A percentile compares a stretch with the other conserved stretches of the same genome.
Conservation (phyloP, 2,329 filamentous ascomycete species). For the Pseudophaeomoniella oleicola region DNA sequence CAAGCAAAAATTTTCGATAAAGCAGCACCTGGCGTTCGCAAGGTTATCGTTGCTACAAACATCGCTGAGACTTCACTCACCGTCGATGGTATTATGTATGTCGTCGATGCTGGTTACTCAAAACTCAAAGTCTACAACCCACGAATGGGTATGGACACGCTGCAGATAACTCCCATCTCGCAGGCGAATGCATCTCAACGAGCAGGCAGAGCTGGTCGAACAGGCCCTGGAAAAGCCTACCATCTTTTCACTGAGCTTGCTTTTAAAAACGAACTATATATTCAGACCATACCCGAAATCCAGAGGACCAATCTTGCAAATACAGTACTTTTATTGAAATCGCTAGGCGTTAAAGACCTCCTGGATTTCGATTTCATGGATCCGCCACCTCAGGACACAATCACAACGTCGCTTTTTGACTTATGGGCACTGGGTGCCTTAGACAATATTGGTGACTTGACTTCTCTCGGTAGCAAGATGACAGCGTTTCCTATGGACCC, state of each 20-base stretch:
- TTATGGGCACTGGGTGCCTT: constrained; percentile 90
- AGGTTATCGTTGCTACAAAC: constrained; percentile 96
- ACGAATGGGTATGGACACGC: constrained; percentile 97
- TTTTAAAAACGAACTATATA: constrained; percentile 89
- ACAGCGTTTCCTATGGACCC: constrained; percentile 98
- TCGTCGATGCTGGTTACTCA: constrained; percentile 89
- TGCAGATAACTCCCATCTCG: constrained; percentile 94
- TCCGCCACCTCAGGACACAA: constrained; percentile 91
- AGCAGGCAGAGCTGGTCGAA: constrained; percentile 83
- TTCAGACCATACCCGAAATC: constrained; percentile 94
- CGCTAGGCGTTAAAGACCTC: constrained; percentile 79
- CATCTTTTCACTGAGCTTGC: constrained; percentile 88
- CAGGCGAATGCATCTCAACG: constrained; percentile 92
- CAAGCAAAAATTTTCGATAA: constrained; percentile 96
- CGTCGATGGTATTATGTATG: constrained; percentile 98
- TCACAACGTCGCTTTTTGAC: constrained; percentile 92
- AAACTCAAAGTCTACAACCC: constrained; percentile 99
- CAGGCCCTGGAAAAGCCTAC: constrained; percentile 89
- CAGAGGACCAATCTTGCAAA: constrained; percentile 83
- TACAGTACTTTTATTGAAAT: constrained; percentile 74
- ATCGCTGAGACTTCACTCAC: constrained; percentile 97
- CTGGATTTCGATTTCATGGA: constrained; percentile 97
- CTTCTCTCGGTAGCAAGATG: constrained; percentile 77
- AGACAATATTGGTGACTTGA: constrained; percentile 87
- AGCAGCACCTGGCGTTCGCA: constrained; percentile 77